phyloP scores from a whole-genome alignment of 139 green algal genomes.

The Limnomonas spitsbergensis region DNA sequence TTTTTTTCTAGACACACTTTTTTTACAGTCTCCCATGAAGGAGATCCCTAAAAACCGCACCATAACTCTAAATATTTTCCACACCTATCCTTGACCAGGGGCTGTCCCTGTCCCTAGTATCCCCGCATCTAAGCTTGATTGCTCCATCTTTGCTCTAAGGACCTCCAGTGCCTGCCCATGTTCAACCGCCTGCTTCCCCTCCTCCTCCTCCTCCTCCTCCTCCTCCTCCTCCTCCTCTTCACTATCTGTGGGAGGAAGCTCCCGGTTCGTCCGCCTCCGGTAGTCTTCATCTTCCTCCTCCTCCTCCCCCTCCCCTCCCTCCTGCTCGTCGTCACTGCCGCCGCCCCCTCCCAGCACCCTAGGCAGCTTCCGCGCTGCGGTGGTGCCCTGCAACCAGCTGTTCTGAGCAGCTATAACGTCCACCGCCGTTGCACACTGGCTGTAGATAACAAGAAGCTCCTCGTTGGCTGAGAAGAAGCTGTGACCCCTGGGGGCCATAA shows the following conservation, averaged over 20 bases:
- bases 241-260: conserved; percentile 34
- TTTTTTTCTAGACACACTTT: no score
- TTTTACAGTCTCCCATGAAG: no score
- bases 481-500: conserved; percentile 25
- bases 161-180: conserved; percentile 2
- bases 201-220: conserved; percentile 6
- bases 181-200: neutral
- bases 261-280: conserved; percentile 38
- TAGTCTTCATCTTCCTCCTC: conserved; percentile 34
- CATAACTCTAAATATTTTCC: no score
- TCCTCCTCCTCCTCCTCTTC: conserved; percentile 37
- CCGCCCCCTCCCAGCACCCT: conserved; percentile 12
- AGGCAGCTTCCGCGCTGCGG: conserved; percentile 10
- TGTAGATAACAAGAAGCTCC: conserved; percentile 82
- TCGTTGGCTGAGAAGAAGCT: conserved; percentile 67
- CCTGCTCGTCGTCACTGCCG: conserved; percentile 20
- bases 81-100: no score
- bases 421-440: conserved; percentile 59
- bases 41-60: no score
- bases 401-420: conserved; percentile 84
- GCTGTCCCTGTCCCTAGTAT: neutral
- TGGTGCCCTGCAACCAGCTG: conserved; percentile 45
- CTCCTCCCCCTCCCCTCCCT: conserved; percentile 18
- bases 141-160: neutral
- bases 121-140: neutral